Base-by-base conservation (phyloP, 805 yeast genomes). In the Phaffomyces antillensis region DNA sequence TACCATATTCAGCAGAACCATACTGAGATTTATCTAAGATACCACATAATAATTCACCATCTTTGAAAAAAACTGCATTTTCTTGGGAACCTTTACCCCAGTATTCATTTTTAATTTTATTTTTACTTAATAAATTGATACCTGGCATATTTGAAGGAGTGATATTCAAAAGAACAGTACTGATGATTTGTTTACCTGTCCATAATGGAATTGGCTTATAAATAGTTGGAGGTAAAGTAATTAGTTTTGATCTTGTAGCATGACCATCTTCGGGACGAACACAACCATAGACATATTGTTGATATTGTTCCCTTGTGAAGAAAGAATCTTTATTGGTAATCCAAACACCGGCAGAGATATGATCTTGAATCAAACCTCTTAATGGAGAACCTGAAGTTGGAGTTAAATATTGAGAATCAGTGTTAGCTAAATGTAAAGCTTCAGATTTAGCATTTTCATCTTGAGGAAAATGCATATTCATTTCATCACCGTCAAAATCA, bases 381-480 rank as follows among this genome's bases (percentile, higher is more conserved):
- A 95, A 83, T 32, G 99, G 99, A 47, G 96, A 76, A 64, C 99
- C 99, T 12, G 97, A 88, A 17, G 99, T 93, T 41, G 99, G 99
- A 6, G 99, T 91, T 63, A 93, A 75, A 66, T 93, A 93, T 71
- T 93, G 99, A 49, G 95, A 86, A 66, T 95, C 97, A 9, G 99
- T 93, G 65, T 91, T 90, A 36, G 99, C 99, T 64, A 93, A 75
- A 62, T 88, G 79, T 60, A 88, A 72, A 3, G 99, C 98, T 70
- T 93, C 99, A 20, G 98, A 91, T 62, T 90, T 82, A 10, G 98
- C 99, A 56, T 87, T 86, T 70, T 91, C 97, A 66, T 86, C 89
- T 71, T 91, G 99, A 25, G 99, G 99, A 75, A 91, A 91, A 70
- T 91, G 99, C 96, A 91, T 85, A 65, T 91, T 91, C 99, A 91